Percentiles rank a stretch among this genome's conserved stretches.
Conservation (phyloP, 441 rosid species). For the Erysimum cheiri region DNA sequence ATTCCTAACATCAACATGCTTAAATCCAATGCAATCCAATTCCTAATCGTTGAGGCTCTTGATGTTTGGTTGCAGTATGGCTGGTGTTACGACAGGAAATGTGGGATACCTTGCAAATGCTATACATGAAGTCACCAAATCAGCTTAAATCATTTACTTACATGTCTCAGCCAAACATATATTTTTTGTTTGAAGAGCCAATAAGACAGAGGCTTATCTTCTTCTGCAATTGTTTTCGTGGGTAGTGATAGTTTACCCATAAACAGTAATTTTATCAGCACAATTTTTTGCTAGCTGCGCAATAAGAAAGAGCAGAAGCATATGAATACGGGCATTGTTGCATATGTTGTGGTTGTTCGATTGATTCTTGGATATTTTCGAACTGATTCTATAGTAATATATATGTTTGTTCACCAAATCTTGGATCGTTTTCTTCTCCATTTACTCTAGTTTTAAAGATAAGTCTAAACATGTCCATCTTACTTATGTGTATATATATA, state of each 20-base stretch:
- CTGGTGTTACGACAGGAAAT: conserved; percentile 86
- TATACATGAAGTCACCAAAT: conserved; percentile 78
- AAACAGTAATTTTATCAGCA: conserved; percentile 23
- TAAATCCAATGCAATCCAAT: neutral
- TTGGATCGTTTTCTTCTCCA: neutral
- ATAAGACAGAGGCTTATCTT: conserved; percentile 32
- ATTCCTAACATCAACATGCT: neutral
- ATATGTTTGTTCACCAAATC: neutral
- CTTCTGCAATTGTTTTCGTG: conserved; percentile 27
- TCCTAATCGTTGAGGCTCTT: conserved; percentile 2
- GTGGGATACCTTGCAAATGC: conserved; percentile 89
- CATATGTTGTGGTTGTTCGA: neutral
- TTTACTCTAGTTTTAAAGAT: too few relatives aligned
- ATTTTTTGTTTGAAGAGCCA: conserved; percentile 21
- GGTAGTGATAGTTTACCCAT: conserved; percentile 24
- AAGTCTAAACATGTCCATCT: too few relatives aligned
- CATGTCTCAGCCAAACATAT: conserved; percentile 6
- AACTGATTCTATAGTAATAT: neutral
- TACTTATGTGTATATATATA: too few relatives aligned
- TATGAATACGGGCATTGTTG: neutral
- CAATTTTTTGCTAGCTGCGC: neutral
- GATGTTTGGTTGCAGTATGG: conserved; percentile 71
- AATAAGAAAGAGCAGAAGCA: conserved; percentile 10
- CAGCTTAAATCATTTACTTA: conserved; percentile 40
- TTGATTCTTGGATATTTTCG: neutral